phyloP scores from a whole-genome alignment of 164 flowering plant species.

The Brasenia schreberi region DNA sequence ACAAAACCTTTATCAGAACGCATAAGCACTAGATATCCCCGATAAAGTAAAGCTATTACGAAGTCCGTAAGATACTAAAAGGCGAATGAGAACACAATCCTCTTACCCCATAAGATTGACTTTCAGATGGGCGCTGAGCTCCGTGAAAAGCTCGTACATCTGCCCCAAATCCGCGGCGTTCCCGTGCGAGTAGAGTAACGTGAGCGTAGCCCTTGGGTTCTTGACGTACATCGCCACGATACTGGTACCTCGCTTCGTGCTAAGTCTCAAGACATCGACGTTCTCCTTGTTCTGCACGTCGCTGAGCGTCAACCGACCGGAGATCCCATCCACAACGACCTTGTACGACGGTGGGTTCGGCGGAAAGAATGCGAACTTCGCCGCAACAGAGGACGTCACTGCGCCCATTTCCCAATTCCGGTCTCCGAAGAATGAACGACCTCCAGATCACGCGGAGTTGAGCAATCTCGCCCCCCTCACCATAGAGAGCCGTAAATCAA shows the following conservation, averaged over 20 bases:
- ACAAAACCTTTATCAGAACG: too few species aligned
- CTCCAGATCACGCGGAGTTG: background rate
- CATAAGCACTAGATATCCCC: background rate
- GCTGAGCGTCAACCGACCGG: conserved; percentile 38
- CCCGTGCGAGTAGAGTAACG: conserved; percentile 78
- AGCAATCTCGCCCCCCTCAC: background rate
- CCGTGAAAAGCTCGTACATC: conserved; percentile 66
- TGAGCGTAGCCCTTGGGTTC: conserved; percentile 55
- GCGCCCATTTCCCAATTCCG: conserved; percentile 40
- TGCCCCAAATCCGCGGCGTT: conserved; percentile 95
- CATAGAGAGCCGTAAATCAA: background rate
- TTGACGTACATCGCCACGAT: conserved; percentile 52
- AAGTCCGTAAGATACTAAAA: background rate
- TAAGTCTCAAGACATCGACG: conserved; percentile 58
- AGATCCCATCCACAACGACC: conserved; percentile 26
- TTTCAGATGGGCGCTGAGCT: conserved; percentile 65
- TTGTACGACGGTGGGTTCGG: conserved; percentile 76
- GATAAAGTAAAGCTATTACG: background rate
- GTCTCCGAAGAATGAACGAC: background rate
- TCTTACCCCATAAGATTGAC: conserved; percentile 81
- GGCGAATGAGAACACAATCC: background rate
- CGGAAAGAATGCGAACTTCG: conserved; percentile 85
- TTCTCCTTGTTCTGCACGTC: conserved; percentile 41
- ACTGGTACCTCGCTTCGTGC: conserved; percentile 59
- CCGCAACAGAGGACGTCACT: conserved; percentile 75